Percentiles rank a stretch among this genome's conserved stretches.
Conservation (phyloP, 1,139 yeast genomes). For the Casaregolazyma lundiana region DNA sequence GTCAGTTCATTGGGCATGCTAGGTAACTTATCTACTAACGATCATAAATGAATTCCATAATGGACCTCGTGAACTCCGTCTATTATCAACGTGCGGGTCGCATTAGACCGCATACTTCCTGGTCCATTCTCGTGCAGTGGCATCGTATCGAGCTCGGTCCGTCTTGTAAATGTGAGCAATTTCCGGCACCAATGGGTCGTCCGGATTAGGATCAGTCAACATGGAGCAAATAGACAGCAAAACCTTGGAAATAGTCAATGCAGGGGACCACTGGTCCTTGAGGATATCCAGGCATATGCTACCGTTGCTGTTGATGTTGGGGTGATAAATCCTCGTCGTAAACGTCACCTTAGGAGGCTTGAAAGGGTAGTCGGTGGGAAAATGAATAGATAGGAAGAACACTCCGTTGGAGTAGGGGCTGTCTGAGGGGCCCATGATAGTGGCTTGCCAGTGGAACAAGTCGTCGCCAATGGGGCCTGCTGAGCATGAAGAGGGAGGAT, state of each 20-base stretch:
- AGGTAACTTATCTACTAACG: constrained; percentile 1
- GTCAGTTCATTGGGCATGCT: not conserved
- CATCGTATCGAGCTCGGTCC: constrained; percentile 90
- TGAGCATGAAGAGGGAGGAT: constrained; percentile 98
- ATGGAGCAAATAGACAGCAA: constrained; percentile 83
- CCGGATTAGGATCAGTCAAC: constrained; percentile 96
- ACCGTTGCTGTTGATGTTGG: constrained; percentile 85
- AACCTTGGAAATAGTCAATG: constrained; percentile 83
- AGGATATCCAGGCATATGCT: constrained; percentile 80
- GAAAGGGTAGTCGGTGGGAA: constrained; percentile 94
- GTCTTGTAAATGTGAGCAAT: constrained; percentile 96
- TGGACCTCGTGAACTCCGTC: not conserved
- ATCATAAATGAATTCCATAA: not conserved
- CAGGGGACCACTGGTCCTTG: constrained; percentile 91
- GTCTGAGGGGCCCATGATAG: constrained; percentile 94
- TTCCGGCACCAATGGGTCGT: constrained; percentile 98
- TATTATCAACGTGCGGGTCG: not conserved
- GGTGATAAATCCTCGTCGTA: constrained; percentile 87
- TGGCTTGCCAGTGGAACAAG: constrained; percentile 94
- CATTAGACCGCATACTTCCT: constrained; percentile 90
- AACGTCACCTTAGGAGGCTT: constrained; percentile 91
- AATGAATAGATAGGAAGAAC: constrained; percentile 82
- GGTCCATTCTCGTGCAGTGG: constrained; percentile 98
- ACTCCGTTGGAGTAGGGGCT: constrained; percentile 94
- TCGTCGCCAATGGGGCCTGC: constrained; percentile 99